Percentiles rank a stretch among this genome's conserved stretches.
phyloP scores from a whole-genome alignment of 73 alveolate genomes.

The Chromera velia region DNA sequence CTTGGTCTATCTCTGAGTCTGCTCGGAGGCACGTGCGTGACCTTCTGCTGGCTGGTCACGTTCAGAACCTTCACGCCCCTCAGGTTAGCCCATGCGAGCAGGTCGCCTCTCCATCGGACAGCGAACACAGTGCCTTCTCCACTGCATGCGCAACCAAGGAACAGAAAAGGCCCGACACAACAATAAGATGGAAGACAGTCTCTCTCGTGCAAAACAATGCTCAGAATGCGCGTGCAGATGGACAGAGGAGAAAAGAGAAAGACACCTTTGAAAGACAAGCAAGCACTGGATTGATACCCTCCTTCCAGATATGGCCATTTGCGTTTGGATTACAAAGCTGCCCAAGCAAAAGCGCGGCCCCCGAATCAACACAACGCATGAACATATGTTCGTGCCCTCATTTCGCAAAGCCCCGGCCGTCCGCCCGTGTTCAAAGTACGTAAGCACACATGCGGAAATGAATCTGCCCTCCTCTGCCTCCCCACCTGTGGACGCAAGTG shows the following conservation, averaged over 20 bases:
- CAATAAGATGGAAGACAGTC: too few species aligned
- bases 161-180: too few species aligned
- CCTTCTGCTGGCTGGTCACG: slow-evolving; percentile 27
- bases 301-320: too few species aligned
- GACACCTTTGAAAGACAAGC: neutral
- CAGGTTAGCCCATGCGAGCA: slow-evolving; percentile 34
- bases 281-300: too few species aligned
- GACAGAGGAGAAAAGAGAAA: neutral
- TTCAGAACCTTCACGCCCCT: slow-evolving; percentile 35
- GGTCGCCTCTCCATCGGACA: slow-evolving; percentile 30
- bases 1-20: neutral
- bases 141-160: too few species aligned
- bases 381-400: too few species aligned
- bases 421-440: neutral
- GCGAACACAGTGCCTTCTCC: slow-evolving; percentile 16
- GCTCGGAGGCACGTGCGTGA: slow-evolving; percentile 16
- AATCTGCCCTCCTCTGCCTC: neutral
- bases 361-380: too few species aligned
- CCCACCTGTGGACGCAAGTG: neutral
- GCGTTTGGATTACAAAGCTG: too few species aligned
- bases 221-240: too few species aligned
- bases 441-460: neutral
- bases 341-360: too few species aligned
- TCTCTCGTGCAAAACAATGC: too few species aligned
- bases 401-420: too few species aligned